Evolutionary conservation across 2,329 filamentous ascomycete species (phyloP).

Genomic region (Pseudodiploospora longispora): DNA sequence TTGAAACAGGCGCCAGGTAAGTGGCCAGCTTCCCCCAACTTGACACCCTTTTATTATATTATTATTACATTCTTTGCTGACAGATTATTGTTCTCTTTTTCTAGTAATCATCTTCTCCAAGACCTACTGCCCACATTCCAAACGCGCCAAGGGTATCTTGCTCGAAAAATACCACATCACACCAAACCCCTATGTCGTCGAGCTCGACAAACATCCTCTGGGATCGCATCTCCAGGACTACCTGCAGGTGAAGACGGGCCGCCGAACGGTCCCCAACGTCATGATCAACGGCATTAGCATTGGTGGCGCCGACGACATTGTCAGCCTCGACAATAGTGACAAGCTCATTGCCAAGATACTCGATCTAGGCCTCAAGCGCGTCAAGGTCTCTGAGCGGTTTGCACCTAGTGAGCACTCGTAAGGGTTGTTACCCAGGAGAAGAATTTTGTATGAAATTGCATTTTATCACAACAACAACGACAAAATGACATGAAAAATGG

Average conservation of each 20-base stretch:
- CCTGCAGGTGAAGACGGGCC: constrained; percentile 65
- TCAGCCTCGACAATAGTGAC: constrained; percentile 58
- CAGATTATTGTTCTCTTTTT: neutral
- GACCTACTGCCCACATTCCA: constrained; percentile 81
- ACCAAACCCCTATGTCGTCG: constrained; percentile 78
- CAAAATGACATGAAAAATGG: neutral
- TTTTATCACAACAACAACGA: neutral
- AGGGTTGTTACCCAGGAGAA: constrained; percentile 4
- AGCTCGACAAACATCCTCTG: constrained; percentile 75
- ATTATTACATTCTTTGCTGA: neutral
- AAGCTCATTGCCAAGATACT: constrained; percentile 64
- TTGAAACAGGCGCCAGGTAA: constrained; percentile 77
- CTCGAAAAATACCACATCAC: constrained; percentile 77
- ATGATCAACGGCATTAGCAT: constrained; percentile 82
- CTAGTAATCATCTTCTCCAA: constrained; percentile 95
- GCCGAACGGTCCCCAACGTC: constrained; percentile 85
- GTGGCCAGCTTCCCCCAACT: constrained; percentile 18
- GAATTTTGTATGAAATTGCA: constrained; percentile 1
- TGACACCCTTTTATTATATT: constrained; percentile 7
- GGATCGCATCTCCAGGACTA: constrained; percentile 65
- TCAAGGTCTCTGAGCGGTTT: constrained; percentile 42
- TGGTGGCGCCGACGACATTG: constrained; percentile 82
- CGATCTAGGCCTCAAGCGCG: constrained; percentile 62
- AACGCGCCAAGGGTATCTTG: constrained; percentile 75
- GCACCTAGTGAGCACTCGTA: constrained; percentile 10